Percentiles rank a stretch among this genome's conserved stretches.
These are phyloP conservation scores for Claviceps maximensis DNA, from an alignment of 2,329 filamentous ascomycete genomes.

Conservation along the genomic window DNA sequence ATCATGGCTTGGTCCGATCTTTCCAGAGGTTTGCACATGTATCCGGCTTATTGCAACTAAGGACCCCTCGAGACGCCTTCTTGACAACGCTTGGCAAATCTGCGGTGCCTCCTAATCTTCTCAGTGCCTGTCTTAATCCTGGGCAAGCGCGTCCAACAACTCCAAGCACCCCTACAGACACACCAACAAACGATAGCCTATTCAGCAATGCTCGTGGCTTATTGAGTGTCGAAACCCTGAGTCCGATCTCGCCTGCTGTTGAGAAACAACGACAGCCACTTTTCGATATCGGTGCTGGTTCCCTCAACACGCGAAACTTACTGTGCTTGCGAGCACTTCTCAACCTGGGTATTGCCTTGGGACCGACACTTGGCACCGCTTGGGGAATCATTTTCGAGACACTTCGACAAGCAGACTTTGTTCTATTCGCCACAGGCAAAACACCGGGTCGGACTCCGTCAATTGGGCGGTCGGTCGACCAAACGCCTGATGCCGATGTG, in stretches of 20 bases:
- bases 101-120: constrained; percentile 71
- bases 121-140: constrained; percentile 45
- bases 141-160: constrained; percentile 29
- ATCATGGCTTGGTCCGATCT: constrained; percentile 78
- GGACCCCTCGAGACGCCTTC: constrained; percentile 84
- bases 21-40: constrained; percentile 96
- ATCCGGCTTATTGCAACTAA: constrained; percentile 70
- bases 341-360: constrained; percentile 90
- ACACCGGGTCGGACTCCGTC: constrained; percentile 37
- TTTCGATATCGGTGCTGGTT: constrained; percentile 37
- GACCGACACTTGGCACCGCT: constrained; percentile 69
- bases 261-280: constrained; percentile 50
- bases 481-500: constrained; percentile 32
- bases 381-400: constrained; percentile 91
- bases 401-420: constrained; percentile 81
- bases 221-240: constrained; percentile 59
- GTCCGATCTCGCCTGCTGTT: constrained; percentile 37
- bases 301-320: constrained; percentile 76
- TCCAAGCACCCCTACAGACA: constrained; percentile 34
- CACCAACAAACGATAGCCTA: constrained; percentile 35
- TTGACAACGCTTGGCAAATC: constrained; percentile 88
- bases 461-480: constrained; percentile 31
- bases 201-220: constrained; percentile 60
- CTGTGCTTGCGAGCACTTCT: constrained; percentile 80
- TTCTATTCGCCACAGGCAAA: constrained; percentile 55